Evolutionary conservation across 2,329 filamentous ascomycete species (phyloP), one percentile per base, ranked within the genome.

Genomic region (Daldinia eschscholtzii): DNA sequence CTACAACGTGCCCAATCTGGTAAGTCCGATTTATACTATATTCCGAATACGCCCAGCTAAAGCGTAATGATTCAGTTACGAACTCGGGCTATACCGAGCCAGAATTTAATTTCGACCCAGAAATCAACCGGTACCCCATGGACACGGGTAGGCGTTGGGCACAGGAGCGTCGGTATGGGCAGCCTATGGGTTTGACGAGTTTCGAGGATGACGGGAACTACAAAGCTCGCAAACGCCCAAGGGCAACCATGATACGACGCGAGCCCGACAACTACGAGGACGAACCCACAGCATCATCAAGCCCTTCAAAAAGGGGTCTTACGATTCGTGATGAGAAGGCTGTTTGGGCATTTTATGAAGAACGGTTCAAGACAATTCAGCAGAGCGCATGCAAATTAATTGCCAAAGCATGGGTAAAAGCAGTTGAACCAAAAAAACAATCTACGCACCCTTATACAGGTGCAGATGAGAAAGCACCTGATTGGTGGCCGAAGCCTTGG

Each of bases 351-450:
- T 90, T 90, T 70, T 91, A 92, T 71, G 83, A 86, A 55, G 83
- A 85, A 44, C 82, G 88, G 0, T 89, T 93, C 76, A 88, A 87
- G 70, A 86, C 87, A 65, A 87, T 91, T 72, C 91, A 93, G 74
- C 92, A 94, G 73, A 86, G 88, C 1, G 87, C 89, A 6, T 91
- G 90, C 80, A 93, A 93, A 78, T 81, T 89, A 28, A 89, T 93
- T 59, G 89, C 89, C 37, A 94, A 93, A 77, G 89, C 88, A 10
- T 93, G 91, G 88, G 89, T 94, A 66, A 93, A 93, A 75, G 84
- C 88, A 1, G 88, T 93, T 1, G 91, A 92, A 73, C 92, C 92
- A 0, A 93, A 92, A 80, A 94, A 94, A 78, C 91, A 93, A 78
- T 90, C 90, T 0, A 90, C 87, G 18, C 89, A 92, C 73, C 91